Evolutionary conservation across 805 yeast species (phyloP), one percentile per base, ranked within the genome.

Genomic region (Monosporozyma aerobia): DNA sequence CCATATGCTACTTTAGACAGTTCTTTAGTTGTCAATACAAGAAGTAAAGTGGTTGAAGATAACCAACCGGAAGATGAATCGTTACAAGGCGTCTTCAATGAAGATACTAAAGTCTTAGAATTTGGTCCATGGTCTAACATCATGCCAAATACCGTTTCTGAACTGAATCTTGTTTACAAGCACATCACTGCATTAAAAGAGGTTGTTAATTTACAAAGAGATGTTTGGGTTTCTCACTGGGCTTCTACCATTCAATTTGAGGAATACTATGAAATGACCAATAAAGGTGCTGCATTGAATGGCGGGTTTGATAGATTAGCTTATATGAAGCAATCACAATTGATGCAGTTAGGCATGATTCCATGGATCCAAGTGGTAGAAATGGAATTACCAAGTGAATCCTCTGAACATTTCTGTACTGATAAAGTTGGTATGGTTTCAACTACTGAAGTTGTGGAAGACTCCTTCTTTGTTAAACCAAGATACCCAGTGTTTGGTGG

Each of bases 401-500:
- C 84, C 19, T 65, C 75, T n/a, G 94, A 84, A 55, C 78, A 83
- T 53, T 94, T 87, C 71, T 88, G 75, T 65, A 83, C 89, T 10
- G 99, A 94, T 69, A 78, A 85, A 58, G 96, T 92, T 30, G 99
- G 99, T 39, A 87, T 88, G 70, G 96, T 92, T 13, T 83, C 96
- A 6, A 87, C 97, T 10, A 32, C 39, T 6, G 40, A 32, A 32
- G 48, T 22, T 66, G 83, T 87, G 1, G 44, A 40, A 2, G 44
- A 40, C 50, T 65, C 59, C 55, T 70, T 88, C 48, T 72, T 83
- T 37, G 68, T 94, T 57, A 80, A 78, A 63, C 98, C 98, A 53
- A 79, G 99, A 68, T 94, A 75, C 74, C 99, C 99, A n/a, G 67
- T 94, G 6, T 87, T 88, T 69, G 99, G 99, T 48, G 95, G 90